Evolutionary conservation across 2,329 filamentous ascomycete species (phyloP).

Genomic region (Diaporthe sp.): DNA sequence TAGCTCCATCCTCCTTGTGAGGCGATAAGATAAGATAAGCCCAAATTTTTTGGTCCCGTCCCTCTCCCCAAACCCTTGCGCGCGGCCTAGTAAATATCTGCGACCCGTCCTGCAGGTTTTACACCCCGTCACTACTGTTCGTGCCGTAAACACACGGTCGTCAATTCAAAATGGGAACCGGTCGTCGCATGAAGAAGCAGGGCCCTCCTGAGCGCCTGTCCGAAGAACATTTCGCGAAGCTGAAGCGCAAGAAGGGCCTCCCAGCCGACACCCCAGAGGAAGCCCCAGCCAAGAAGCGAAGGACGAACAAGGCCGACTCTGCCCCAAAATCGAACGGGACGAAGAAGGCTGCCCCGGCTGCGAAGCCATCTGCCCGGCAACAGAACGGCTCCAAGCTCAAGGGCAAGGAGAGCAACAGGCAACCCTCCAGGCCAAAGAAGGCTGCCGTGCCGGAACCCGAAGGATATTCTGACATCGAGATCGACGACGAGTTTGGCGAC

Average conservation of each 20-base stretch:
- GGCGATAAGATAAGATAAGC: constrained; percentile 39
- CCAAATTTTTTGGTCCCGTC: constrained; percentile 36
- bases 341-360: constrained; percentile 47
- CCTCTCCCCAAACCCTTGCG: constrained; percentile 5
- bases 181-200: constrained; percentile 97
- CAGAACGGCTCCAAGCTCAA: constrained; percentile 54
- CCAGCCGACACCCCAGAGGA: constrained; percentile 72
- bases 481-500: constrained; percentile 54
- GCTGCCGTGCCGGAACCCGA: constrained; percentile 59
- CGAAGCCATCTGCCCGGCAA: constrained; percentile 48
- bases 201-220: constrained; percentile 87
- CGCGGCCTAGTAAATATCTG: constrained; percentile 14
- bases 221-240: constrained; percentile 81
- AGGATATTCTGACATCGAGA: constrained; percentile 60
- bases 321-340: constrained; percentile 52
- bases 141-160: constrained; percentile 42
- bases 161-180: constrained; percentile 79
- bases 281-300: constrained; percentile 73
- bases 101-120: neutral
- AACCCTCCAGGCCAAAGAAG: constrained; percentile 53
- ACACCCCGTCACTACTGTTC: neutral
- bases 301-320: constrained; percentile 52
- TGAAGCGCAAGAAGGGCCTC: constrained; percentile 87
- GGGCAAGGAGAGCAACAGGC: constrained; percentile 52
- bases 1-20: neutral